Percentiles rank a stretch among this genome's conserved stretches.
These are phyloP conservation scores for Collybiopsis luxurians DNA, from an alignment of 768 basidiomycete species.

Conservation along the genomic window DNA sequence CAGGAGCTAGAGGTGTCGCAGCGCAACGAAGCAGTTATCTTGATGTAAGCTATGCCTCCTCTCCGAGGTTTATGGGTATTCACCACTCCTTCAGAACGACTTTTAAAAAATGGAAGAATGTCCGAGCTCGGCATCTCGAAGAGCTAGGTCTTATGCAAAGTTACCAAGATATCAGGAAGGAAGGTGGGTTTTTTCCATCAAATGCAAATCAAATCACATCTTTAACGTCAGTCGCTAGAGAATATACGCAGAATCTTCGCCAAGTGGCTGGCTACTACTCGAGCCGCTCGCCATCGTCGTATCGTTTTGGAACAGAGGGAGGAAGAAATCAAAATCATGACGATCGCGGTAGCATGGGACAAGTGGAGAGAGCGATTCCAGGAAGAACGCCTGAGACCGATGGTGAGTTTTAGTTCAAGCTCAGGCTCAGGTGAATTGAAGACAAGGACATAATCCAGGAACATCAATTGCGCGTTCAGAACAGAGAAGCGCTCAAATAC, in stretches of 20 bases:
- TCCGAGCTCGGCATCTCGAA: conserved; percentile 62
- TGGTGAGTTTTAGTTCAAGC: conserved; percentile 36
- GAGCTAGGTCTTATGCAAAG: conserved; percentile 81
- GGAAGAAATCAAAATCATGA: conserved; percentile 52
- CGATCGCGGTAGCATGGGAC: conserved; percentile 64
- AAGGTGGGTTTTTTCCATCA: conserved; percentile 45
- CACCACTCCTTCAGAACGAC: conserved; percentile 36
- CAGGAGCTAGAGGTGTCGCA: conserved; percentile 66
- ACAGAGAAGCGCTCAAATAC: conserved; percentile 58
- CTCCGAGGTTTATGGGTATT: background rate
- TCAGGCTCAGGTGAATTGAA: conserved; percentile 5
- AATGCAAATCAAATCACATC: too few relatives aligned
- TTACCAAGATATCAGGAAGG: conserved; percentile 75
- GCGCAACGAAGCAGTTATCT: conserved; percentile 29
- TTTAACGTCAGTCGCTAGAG: too few relatives aligned
- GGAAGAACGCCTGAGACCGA: conserved; percentile 60
- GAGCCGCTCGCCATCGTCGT: conserved; percentile 60
- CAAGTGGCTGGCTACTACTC: conserved; percentile 64
- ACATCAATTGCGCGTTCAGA: conserved; percentile 55
- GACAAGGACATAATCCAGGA: conserved; percentile 36
- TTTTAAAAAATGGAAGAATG: conserved; percentile 68
- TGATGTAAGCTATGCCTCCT: conserved; percentile 25
- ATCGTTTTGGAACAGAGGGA: conserved; percentile 58
- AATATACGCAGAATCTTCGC: conserved; percentile 63
- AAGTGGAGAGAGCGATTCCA: conserved; percentile 75